These are phyloP conservation scores for Hyphochytrium catenoides DNA, from an alignment of 352 stramenopile species.

Conservation along the genomic window DNA sequence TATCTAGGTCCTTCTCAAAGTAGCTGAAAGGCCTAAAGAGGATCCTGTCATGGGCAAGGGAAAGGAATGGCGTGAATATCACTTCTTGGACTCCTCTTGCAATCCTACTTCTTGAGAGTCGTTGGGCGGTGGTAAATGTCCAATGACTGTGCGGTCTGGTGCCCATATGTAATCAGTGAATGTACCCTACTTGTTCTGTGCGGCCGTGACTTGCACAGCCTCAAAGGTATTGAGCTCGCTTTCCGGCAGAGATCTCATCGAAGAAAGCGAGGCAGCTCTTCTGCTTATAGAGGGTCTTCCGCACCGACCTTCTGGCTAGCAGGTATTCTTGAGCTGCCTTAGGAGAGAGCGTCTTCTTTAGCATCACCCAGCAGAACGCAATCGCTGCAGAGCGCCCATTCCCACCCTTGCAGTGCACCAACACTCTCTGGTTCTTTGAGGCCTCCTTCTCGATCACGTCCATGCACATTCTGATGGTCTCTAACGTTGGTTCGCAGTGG, in stretches of 20 bases:
- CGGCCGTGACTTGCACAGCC: too few species aligned
- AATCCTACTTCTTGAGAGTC: too few species aligned
- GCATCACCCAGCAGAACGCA: slow-evolving; percentile 70
- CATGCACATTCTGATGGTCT: slow-evolving; percentile 36
- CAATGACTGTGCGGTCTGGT: too few species aligned
- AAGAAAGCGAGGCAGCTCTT: slow-evolving; percentile 55
- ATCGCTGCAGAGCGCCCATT: slow-evolving; percentile 75
- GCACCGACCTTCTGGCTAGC: slow-evolving; percentile 60
- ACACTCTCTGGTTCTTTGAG: slow-evolving; percentile 57
- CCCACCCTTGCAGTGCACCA: slow-evolving; percentile 87
- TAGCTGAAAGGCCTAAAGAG: too few species aligned
- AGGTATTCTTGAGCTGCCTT: slow-evolving; percentile 62
- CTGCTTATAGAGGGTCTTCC: slow-evolving; percentile 62
- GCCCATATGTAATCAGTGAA: too few species aligned
- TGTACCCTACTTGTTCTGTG: too few species aligned
- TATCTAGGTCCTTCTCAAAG: too few species aligned
- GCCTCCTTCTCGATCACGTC: slow-evolving; percentile 69
- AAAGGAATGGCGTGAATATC: too few species aligned
- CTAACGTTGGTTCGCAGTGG: slow-evolving; percentile 45
- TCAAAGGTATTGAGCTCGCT: too few species aligned
- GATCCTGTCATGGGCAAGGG: too few species aligned
- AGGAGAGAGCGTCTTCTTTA: slow-evolving; percentile 19
- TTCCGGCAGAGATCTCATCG: slow-evolving; percentile 16
- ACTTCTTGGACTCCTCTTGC: too few species aligned
- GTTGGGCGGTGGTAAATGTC: too few species aligned